A percentile compares a stretch with the other conserved stretches of the same genome.
phyloP scores from a whole-genome alignment of 352 stramenopile species.

The Blastocystis sp. region DNA sequence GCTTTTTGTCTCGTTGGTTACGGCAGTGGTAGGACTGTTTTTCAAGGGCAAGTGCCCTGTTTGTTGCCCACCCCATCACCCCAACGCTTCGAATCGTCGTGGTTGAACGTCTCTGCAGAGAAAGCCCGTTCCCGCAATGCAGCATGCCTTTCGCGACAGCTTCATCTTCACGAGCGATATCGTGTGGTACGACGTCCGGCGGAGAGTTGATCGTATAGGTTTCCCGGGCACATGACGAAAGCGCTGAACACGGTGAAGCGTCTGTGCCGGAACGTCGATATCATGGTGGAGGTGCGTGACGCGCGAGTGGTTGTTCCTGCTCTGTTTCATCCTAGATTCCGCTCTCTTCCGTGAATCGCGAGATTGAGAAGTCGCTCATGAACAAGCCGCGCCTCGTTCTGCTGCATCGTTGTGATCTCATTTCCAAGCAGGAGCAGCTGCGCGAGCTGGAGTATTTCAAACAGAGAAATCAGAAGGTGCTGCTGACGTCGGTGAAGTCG shows the following conservation, averaged over 20 bases:
- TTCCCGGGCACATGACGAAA: slow-evolving; percentile 72
- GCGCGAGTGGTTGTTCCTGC: background rate
- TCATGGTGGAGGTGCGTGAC: slow-evolving; percentile 73
- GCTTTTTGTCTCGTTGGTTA: background rate
- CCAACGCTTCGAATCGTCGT: no score
- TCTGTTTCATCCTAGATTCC: slow-evolving; percentile 23
- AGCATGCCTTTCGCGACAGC: slow-evolving; percentile 26
- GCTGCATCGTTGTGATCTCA: slow-evolving; percentile 53
- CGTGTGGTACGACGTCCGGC: background rate
- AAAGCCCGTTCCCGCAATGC: background rate
- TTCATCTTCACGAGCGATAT: slow-evolving; percentile 67
- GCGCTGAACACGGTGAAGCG: slow-evolving; percentile 65
- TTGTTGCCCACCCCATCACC: background rate
- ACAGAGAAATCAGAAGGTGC: background rate
- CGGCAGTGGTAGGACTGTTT: background rate
- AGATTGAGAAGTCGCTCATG: slow-evolving; percentile 24
- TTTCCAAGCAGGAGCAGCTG: slow-evolving; percentile 42
- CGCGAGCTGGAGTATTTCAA: slow-evolving; percentile 12
- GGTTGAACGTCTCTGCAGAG: no score
- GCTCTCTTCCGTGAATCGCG: slow-evolving; percentile 40
- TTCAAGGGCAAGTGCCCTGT: background rate
- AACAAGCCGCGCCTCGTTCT: slow-evolving; percentile 53
- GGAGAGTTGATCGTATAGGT: slow-evolving; percentile 19
- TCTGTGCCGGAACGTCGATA: slow-evolving; percentile 53
- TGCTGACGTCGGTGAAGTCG: slow-evolving; percentile 51